Percentiles rank a stretch among this genome's conserved stretches.
Evolutionary conservation across 1,284 basidiomycete genomes (phyloP).

Genomic region (Phylloboletellus chloephorus): DNA sequence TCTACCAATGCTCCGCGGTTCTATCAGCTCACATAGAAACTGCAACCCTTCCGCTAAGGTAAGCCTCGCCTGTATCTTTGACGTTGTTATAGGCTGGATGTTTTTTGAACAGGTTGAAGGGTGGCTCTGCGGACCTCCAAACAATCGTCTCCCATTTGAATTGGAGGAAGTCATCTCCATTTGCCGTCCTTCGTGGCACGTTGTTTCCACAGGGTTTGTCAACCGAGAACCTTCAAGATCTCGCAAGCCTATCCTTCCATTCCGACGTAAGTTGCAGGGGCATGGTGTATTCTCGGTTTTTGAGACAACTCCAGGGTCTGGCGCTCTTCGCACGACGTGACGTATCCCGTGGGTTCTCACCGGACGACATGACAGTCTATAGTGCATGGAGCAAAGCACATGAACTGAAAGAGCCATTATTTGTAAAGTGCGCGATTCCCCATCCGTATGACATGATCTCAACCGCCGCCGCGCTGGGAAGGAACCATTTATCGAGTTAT

Average conservation of each 20-base stretch:
- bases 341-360: conserved; percentile 52
- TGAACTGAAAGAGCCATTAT: conserved; percentile 30
- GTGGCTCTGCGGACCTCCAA: conserved; percentile 39
- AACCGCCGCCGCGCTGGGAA: conserved; percentile 18
- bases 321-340: conserved; percentile 41
- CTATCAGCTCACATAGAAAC: conserved; percentile 65
- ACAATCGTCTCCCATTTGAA: conserved; percentile 48
- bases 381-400: conserved; percentile 33
- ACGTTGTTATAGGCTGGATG: neutral
- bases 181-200: conserved; percentile 54
- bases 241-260: conserved; percentile 45
- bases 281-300: neutral
- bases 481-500: conserved; percentile 40
- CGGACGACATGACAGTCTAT: conserved; percentile 34
- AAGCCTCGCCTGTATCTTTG: conserved; percentile 9
- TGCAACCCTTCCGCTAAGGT: conserved; percentile 62
- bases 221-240: conserved; percentile 25
- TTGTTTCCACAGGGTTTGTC: conserved; percentile 38
- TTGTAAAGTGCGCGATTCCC: conserved; percentile 32
- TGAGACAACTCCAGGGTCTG: conserved; percentile 13
- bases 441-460: neutral
- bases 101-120: conserved; percentile 35
- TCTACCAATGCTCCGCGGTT: conserved; percentile 58
- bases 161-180: conserved; percentile 48
- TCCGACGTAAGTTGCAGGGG: conserved; percentile 13